phyloP scores from a whole-genome alignment of 2,329 filamentous ascomycete species.

The Penicillium sp. region DNA sequence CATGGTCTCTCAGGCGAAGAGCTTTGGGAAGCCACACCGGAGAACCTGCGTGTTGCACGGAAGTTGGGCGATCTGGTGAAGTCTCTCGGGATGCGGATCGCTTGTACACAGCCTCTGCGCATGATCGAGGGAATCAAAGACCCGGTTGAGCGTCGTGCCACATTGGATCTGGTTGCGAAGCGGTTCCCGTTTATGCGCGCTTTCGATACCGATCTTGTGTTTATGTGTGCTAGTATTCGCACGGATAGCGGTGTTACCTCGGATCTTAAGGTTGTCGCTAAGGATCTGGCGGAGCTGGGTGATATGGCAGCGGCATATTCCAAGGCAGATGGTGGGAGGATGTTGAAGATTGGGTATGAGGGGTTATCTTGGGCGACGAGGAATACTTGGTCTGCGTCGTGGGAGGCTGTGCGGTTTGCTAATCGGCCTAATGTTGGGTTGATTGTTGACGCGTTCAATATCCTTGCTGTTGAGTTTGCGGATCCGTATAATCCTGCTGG shows the following conservation, averaged over 20 bases:
- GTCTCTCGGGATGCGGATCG: constrained; percentile 33
- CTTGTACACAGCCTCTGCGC: constrained; percentile 35
- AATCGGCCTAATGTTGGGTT: constrained; percentile 34
- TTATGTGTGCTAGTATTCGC: constrained; percentile 36
- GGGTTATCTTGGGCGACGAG: constrained; percentile 34
- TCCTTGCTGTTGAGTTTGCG: constrained; percentile 35
- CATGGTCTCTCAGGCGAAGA: constrained; percentile 24
- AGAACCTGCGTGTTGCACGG: constrained; percentile 28
- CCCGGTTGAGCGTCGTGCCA: constrained; percentile 22
- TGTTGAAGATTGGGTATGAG: constrained; percentile 35
- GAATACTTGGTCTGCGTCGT: constrained; percentile 36
- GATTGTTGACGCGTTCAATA: constrained; percentile 35
- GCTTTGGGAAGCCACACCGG: constrained; percentile 30
- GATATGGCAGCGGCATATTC: constrained; percentile 32
- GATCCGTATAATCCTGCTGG: constrained; percentile 31
- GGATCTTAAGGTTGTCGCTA: constrained; percentile 31
- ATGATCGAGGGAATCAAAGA: constrained; percentile 34
- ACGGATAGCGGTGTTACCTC: constrained; percentile 31
- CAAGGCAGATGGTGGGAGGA: constrained; percentile 26
- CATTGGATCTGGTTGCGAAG: constrained; percentile 30
- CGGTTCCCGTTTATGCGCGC: constrained; percentile 39
- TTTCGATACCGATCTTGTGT: constrained; percentile 37
- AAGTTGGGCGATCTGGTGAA: constrained; percentile 31
- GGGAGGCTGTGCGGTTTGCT: constrained; percentile 34
- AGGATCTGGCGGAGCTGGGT: constrained; percentile 33